These are phyloP conservation scores for Nakazawaea wickerhamii DNA, from an alignment of 805 yeast genomes.

Conservation along the genomic window DNA sequence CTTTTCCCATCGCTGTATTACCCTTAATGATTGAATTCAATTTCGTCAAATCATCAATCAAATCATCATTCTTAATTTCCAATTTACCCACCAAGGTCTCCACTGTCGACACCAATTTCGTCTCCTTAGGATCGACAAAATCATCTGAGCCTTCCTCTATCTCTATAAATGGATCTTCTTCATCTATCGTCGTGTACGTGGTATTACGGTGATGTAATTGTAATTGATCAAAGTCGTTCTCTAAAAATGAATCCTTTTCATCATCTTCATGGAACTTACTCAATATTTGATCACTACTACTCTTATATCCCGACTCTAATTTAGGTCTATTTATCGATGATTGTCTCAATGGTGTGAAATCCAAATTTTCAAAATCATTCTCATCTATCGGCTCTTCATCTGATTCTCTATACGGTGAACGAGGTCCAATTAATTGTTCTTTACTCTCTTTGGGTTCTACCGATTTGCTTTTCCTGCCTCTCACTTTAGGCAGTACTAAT, in stretches of 20 bases:
- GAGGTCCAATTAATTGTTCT: slow-evolving; percentile 5
- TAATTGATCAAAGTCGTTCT: background rate
- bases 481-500: slow-evolving; percentile 5
- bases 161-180: slow-evolving; percentile 10
- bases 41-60: background rate
- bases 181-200: background rate
- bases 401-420: slow-evolving; percentile 12
- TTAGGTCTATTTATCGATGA: background rate
- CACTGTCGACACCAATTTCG: slow-evolving; percentile 1
- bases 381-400: slow-evolving; percentile 15
- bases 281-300: slow-evolving; percentile 3
- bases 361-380: slow-evolving; percentile 26
- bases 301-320: background rate
- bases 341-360: slow-evolving; percentile 18
- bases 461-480: background rate
- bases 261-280: slow-evolving; percentile 2
- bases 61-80: slow-evolving; percentile 2
- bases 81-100: slow-evolving; percentile 7
- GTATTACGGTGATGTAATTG: background rate
- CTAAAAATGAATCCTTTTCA: background rate
- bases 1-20: background rate
- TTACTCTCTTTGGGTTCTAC: slow-evolving; percentile 1
- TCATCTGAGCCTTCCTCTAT: background rate
- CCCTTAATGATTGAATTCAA: background rate
- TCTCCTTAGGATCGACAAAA: slow-evolving; percentile 10